Conservation (phyloP, 2,329 filamentous ascomycete genomes). For the Hirsutella rhossiliensis region DNA sequence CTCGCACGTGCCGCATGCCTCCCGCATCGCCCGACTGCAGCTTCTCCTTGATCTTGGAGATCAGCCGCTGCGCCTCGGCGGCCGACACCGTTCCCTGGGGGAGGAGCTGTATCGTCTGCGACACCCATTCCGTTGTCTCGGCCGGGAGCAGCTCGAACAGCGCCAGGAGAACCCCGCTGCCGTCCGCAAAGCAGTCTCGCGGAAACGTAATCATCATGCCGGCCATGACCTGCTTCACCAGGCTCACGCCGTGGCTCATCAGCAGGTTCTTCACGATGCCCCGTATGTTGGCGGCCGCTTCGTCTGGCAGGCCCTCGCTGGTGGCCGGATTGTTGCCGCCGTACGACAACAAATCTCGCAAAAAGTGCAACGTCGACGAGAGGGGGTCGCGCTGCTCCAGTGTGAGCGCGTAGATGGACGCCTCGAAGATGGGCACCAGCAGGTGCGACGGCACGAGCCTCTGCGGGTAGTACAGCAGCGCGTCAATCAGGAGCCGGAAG, state of each 20-base stretch:
- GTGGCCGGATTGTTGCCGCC: slow-evolving; percentile 62
- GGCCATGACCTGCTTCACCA: slow-evolving; percentile 83
- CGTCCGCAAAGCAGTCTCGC: slow-evolving; percentile 87
- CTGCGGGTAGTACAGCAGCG: slow-evolving; percentile 82
- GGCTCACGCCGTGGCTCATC: slow-evolving; percentile 54
- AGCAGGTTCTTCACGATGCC: slow-evolving; percentile 63
- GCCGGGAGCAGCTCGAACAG: slow-evolving; percentile 79
- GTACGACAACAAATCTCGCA: slow-evolving; percentile 84
- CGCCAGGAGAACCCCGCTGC: slow-evolving; percentile 79
- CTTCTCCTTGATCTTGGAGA: slow-evolving; percentile 69
- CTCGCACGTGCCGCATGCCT: slow-evolving; percentile 63
- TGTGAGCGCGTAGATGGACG: slow-evolving; percentile 73
- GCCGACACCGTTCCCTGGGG: slow-evolving; percentile 71
- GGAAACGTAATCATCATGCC: slow-evolving; percentile 99
- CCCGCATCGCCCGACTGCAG: slow-evolving; percentile 51
- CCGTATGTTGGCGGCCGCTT: slow-evolving; percentile 58
- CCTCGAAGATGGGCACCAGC: slow-evolving; percentile 73
- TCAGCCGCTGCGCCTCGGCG: slow-evolving; percentile 67
- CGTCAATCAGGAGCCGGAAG: slow-evolving; percentile 85
- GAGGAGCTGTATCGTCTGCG: slow-evolving; percentile 70
- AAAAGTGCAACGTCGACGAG: slow-evolving; percentile 82
- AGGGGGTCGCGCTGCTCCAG: slow-evolving; percentile 87
- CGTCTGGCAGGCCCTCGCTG: slow-evolving; percentile 41
- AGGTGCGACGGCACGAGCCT: slow-evolving; percentile 70
- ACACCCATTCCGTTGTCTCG: slow-evolving; percentile 72